Percentiles rank a stretch among this genome's conserved stretches.
phyloP scores from a whole-genome alignment of 2,329 filamentous ascomycete genomes.

The Epichloe sibirici region DNA sequence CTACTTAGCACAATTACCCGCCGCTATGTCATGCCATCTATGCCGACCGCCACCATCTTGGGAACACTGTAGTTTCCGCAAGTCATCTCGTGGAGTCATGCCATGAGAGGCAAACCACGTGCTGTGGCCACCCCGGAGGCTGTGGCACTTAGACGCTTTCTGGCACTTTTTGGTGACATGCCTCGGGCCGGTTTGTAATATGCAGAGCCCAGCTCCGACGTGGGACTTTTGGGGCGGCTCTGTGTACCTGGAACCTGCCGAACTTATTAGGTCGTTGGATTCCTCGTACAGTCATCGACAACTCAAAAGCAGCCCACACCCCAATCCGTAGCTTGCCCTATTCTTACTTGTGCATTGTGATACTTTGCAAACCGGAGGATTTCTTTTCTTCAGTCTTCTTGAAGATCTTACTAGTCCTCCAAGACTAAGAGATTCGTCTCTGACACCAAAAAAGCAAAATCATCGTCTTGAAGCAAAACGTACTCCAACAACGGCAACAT shows the following conservation, averaged over 20 bases:
- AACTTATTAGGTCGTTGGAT: constrained; percentile 3
- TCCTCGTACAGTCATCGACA: constrained; percentile 3
- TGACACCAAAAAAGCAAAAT: background rate
- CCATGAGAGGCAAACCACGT: constrained; percentile 7
- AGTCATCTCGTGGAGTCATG: constrained; percentile 7
- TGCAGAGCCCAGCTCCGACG: constrained; percentile 11
- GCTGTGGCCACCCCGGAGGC: constrained; percentile 5
- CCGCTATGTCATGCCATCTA: constrained; percentile 10
- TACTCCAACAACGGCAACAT: background rate
- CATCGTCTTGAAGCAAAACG: background rate
- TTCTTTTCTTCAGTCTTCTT: background rate
- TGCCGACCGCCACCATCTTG: constrained; percentile 11
- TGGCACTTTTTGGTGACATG: constrained; percentile 2
- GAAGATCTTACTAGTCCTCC: background rate
- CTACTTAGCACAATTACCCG: constrained; percentile 6
- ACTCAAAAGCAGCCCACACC: constrained; percentile 15
- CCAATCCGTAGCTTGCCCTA: constrained; percentile 1
- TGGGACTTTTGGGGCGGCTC: constrained; percentile 9
- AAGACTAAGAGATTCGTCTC: too few species aligned
- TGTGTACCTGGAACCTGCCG: constrained; percentile 6
- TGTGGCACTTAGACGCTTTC: constrained; percentile 6
- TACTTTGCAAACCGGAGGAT: background rate
- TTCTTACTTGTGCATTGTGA: background rate
- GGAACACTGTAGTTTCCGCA: constrained; percentile 7
- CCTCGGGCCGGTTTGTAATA: constrained; percentile 5